Evolutionary conservation across 2,329 filamentous ascomycete species (phyloP).

Genomic region (Penicillium fuscoglaucum): DNA sequence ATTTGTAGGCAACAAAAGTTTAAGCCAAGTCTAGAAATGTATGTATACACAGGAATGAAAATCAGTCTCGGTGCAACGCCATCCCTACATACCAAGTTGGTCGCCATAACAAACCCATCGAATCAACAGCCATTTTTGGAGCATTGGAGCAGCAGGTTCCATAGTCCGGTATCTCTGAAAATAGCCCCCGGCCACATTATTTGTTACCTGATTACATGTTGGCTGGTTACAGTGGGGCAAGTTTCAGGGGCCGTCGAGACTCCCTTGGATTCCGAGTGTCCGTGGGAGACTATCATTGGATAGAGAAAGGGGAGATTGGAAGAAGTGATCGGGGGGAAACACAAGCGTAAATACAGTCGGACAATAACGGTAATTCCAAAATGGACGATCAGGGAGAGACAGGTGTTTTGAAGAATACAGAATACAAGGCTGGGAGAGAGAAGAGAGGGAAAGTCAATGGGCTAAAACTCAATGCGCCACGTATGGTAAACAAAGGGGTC

Average conservation of each 20-base stretch:
- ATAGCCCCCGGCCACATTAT: slow-evolving; percentile 17
- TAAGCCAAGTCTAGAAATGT: not conserved
- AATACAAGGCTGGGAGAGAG: not conserved
- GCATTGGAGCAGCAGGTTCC: not conserved
- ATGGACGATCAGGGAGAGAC: not conserved
- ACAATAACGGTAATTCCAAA: slow-evolving; percentile 15
- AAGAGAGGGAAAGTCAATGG: not conserved
- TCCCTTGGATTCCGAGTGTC: slow-evolving; percentile 24
- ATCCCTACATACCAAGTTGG: slow-evolving; percentile 34
- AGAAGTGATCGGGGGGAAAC: slow-evolving; percentile 1
- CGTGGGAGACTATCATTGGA: slow-evolving; percentile 10
- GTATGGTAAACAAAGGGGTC: slow-evolving; percentile 10
- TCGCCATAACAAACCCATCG: slow-evolving; percentile 24
- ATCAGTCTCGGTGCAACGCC: slow-evolving; percentile 23
- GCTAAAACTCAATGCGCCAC: slow-evolving; percentile 3
- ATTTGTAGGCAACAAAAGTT: not conserved
- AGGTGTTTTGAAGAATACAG: not conserved
- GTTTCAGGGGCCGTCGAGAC: slow-evolving; percentile 35
- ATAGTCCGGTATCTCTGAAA: slow-evolving; percentile 14
- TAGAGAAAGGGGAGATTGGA: not conserved
- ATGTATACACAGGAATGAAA: slow-evolving; percentile 22
- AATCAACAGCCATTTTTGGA: slow-evolving; percentile 13
- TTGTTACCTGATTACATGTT: slow-evolving; percentile 21
- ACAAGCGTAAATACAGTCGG: slow-evolving; percentile 12
- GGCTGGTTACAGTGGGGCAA: slow-evolving; percentile 23